Evolutionary conservation across 176 grass and related monocot genomes (phyloP).

Genomic region (Carex cristatella): DNA sequence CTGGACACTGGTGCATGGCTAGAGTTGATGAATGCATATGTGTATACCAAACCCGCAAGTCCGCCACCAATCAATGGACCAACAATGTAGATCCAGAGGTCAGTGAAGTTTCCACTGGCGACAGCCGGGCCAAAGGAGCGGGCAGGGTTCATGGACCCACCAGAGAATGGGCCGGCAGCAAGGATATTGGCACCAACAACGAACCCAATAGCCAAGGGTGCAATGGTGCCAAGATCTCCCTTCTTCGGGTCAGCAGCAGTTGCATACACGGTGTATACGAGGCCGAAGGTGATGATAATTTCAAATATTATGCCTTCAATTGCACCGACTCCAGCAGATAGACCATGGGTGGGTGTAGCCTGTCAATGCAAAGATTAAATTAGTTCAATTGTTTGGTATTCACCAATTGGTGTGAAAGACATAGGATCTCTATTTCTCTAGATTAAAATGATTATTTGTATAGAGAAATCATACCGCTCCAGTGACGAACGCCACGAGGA

Average conservation of each 20-base stretch:
- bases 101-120: constrained; percentile 24
- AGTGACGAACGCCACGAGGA: constrained; percentile 51
- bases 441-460: background rate
- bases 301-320: constrained; percentile 70
- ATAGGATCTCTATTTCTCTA: background rate
- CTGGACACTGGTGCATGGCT: constrained; percentile 18
- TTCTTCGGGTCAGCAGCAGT: constrained; percentile 80
- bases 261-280: constrained; percentile 74
- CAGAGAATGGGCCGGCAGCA: constrained; percentile 32
- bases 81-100: constrained; percentile 33
- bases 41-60: constrained; percentile 27
- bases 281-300: constrained; percentile 65
- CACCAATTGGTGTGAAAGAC: background rate
- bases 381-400: background rate
- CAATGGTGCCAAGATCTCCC: constrained; percentile 35
- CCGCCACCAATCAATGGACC: constrained; percentile 32
- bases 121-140: constrained; percentile 33
- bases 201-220: constrained; percentile 28
- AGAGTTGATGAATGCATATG: constrained; percentile 22
- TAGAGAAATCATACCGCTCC: constrained; percentile 35
- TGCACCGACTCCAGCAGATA: constrained; percentile 49
- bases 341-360: constrained; percentile 50
- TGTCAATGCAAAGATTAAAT: constrained; percentile 19
- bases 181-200: constrained; percentile 35
- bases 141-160: constrained; percentile 35